A percentile compares a stretch with the other conserved stretches of the same genome.
phyloP scores from a whole-genome alignment of 257 asterid genomes.

The Penstemon barbatus region DNA sequence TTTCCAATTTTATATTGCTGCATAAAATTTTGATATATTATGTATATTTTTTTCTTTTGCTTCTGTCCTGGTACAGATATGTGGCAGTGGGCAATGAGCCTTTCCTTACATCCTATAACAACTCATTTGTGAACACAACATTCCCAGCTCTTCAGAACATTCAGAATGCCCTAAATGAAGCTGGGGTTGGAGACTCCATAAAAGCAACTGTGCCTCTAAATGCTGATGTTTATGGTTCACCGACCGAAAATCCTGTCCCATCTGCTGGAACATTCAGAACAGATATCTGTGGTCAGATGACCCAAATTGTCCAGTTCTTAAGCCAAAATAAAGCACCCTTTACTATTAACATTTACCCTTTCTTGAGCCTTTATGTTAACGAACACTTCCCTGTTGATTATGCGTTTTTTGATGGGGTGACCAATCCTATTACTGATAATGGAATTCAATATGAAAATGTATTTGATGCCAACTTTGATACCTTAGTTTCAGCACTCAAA shows the following conservation, averaged over 20 bases:
- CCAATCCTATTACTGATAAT: slow-evolving; percentile 50
- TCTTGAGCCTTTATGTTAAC: slow-evolving; percentile 65
- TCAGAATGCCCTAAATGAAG: slow-evolving; percentile 69
- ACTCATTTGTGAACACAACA: slow-evolving; percentile 64
- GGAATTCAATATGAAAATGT: slow-evolving; percentile 62
- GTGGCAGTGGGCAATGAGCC: slow-evolving; percentile 92
- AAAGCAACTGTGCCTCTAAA: slow-evolving; percentile 78
- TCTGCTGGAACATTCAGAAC: slow-evolving; percentile 68
- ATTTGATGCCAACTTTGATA: slow-evolving; percentile 78
- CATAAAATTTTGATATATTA: too few relatives aligned
- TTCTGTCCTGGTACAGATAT: slow-evolving; percentile 44
- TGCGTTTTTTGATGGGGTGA: slow-evolving; percentile 73
- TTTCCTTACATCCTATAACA: slow-evolving; percentile 67
- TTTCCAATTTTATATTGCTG: too few relatives aligned
- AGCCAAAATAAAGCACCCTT: slow-evolving; percentile 69
- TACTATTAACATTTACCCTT: slow-evolving; percentile 73
- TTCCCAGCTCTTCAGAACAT: slow-evolving; percentile 86
- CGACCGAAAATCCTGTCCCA: slow-evolving; percentile 55
- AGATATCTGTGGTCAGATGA: slow-evolving; percentile 55
- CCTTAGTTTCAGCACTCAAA: slow-evolving; percentile 60
- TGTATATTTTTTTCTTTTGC: not conserved
- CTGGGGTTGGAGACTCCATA: slow-evolving; percentile 59
- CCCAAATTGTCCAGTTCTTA: slow-evolving; percentile 66
- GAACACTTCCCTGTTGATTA: slow-evolving; percentile 69
- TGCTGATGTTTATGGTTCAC: slow-evolving; percentile 76